These are phyloP conservation scores for Pyricularia grisea DNA, from an alignment of 2,329 filamentous ascomycete species.

Conservation along the genomic window DNA sequence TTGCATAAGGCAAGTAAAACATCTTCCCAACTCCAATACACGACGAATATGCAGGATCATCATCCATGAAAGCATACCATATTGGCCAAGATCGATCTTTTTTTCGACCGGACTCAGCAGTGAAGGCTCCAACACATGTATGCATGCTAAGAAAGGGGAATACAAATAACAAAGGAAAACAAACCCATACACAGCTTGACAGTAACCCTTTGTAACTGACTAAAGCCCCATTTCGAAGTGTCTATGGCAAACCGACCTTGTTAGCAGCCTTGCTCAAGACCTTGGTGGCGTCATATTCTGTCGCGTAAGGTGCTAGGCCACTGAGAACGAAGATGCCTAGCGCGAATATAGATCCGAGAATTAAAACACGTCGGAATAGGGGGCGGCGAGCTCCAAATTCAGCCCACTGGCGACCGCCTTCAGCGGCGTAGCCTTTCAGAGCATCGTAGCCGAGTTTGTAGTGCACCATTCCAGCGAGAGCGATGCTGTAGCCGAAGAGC, in stretches of 20 bases:
- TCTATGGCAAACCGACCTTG: slow-evolving; percentile 26
- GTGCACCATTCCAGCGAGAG: slow-evolving; percentile 69
- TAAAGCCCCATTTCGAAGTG: not conserved
- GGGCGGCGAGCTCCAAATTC: slow-evolving; percentile 76
- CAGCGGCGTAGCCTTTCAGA: slow-evolving; percentile 67
- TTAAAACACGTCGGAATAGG: slow-evolving; percentile 65
- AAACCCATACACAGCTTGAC: not conserved
- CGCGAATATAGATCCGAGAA: slow-evolving; percentile 52
- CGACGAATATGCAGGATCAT: not conserved
- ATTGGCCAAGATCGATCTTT: not conserved
- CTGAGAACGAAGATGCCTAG: slow-evolving; percentile 59
- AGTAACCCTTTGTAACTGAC: not conserved
- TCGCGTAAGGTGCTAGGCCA: slow-evolving; percentile 53
- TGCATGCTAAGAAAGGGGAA: not conserved
- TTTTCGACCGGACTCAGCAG: not conserved
- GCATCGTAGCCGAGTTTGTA: slow-evolving; percentile 81
- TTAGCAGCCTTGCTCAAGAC: slow-evolving; percentile 38
- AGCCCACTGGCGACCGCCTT: slow-evolving; percentile 70
- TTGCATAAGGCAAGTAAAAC: not conserved
- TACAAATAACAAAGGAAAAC: not conserved
- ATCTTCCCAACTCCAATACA: not conserved
- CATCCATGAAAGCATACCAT: not conserved
- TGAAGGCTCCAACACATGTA: not conserved
- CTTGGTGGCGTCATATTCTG: slow-evolving; percentile 42
- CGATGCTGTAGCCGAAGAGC: slow-evolving; percentile 77